phyloP scores from a whole-genome alignment of 495 filamentous ascomycete species.

The Venustampulla echinocandica region DNA sequence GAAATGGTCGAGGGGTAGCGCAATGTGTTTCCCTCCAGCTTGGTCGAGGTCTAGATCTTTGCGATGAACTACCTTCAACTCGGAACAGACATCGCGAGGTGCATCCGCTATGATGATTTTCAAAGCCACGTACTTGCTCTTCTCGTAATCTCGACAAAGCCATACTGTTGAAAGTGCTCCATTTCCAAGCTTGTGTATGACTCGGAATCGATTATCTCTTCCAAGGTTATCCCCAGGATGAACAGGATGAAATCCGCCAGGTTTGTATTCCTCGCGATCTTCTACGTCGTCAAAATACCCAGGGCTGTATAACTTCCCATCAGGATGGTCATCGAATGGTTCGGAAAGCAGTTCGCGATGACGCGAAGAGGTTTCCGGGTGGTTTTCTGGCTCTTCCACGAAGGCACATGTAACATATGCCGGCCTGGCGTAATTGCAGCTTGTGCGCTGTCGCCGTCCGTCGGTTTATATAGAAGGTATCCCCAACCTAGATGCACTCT shows the following conservation, averaged over 20 bases:
- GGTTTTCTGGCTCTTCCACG: too few species aligned
- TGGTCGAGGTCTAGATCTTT: not conserved
- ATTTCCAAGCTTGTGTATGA: slow-evolving; percentile 34
- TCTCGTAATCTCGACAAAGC: slow-evolving; percentile 25
- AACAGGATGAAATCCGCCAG: slow-evolving; percentile 32
- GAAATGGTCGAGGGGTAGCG: too few species aligned
- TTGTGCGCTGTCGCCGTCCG: too few species aligned
- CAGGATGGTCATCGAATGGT: too few species aligned
- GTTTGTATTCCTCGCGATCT: slow-evolving; percentile 25
- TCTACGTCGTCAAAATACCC: slow-evolving; percentile 14
- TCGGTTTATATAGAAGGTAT: too few species aligned
- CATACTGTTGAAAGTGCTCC: slow-evolving; percentile 31
- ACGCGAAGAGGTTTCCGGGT: too few species aligned
- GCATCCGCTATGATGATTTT: slow-evolving; percentile 28
- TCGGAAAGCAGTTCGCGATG: too few species aligned
- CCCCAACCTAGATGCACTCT: too few species aligned
- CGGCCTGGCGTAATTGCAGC: too few species aligned
- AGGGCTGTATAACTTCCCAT: not conserved
- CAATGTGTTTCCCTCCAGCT: slow-evolving; percentile 2
- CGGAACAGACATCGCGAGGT: slow-evolving; percentile 19
- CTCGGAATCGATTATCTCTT: slow-evolving; percentile 24
- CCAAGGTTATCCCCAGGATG: slow-evolving; percentile 29
- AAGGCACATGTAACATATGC: too few species aligned
- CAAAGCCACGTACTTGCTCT: slow-evolving; percentile 21
- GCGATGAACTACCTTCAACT: slow-evolving; percentile 13